These are phyloP conservation scores for Parastagonospora nodorum DNA, from an alignment of 2,329 filamentous ascomycete species.

Conservation along the genomic window DNA sequence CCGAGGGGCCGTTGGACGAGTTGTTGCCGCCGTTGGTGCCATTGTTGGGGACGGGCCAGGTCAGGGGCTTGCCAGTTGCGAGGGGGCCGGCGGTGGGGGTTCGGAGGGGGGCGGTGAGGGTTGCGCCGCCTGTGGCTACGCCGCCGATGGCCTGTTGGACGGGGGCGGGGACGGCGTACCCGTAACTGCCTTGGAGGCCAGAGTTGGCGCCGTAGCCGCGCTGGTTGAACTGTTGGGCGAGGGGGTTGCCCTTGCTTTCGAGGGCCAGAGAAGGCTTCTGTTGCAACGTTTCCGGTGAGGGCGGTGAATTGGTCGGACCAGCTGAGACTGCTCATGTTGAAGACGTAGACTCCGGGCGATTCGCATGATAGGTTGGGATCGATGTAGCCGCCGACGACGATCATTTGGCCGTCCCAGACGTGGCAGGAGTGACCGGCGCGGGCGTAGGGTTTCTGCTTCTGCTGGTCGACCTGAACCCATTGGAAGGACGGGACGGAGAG, in stretches of 20 bases:
- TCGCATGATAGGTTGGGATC: constrained; percentile 67
- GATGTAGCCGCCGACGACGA: constrained; percentile 74
- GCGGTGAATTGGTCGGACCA: constrained; percentile 77
- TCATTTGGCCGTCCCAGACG: constrained; percentile 79
- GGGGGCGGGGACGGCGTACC: constrained; percentile 71
- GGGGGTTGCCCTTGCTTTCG: constrained; percentile 47
- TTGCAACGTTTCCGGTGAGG: constrained; percentile 59
- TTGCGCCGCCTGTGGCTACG: constrained; percentile 69
- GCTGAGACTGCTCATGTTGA: constrained; percentile 70
- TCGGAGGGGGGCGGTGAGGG: constrained; percentile 65
- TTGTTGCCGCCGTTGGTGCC: constrained; percentile 49
- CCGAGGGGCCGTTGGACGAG: constrained; percentile 43
- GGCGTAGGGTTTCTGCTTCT: constrained; percentile 56
- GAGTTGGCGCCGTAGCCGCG: constrained; percentile 56
- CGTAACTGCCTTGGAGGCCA: constrained; percentile 63
- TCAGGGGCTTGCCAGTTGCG: constrained; percentile 70
- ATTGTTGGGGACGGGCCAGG: constrained; percentile 69
- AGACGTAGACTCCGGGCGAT: constrained; percentile 72
- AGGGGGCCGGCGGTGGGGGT: constrained; percentile 71
- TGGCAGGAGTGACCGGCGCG: constrained; percentile 78
- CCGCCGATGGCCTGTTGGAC: constrained; percentile 73
- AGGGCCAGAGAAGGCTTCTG: constrained; percentile 38
- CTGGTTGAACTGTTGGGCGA: constrained; percentile 60
- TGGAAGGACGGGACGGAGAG: constrained; percentile 79
- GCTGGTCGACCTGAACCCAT: constrained; percentile 70